Evolutionary conservation across 345 rosid species (phyloP).

Genomic region (Firmiana major): DNA sequence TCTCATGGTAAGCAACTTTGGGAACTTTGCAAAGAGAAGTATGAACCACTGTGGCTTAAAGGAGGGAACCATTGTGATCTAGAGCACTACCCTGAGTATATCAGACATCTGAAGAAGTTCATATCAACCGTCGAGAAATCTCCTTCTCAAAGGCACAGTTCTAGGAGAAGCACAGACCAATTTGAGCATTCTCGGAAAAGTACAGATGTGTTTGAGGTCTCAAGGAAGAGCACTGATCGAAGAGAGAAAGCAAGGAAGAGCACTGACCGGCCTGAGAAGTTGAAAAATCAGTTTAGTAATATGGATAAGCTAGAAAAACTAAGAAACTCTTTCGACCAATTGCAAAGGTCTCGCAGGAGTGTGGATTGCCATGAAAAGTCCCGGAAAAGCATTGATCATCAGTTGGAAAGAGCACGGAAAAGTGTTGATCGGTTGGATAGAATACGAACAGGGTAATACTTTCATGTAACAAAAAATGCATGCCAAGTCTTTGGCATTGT

Average conservation of each 20-base stretch:
- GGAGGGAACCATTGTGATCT: conserved; percentile 92
- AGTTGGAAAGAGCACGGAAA: conserved; percentile 72
- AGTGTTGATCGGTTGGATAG: conserved; percentile 89
- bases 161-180: conserved; percentile 60
- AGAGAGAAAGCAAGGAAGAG: conserved; percentile 90
- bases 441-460: conserved; percentile 48
- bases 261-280: conserved; percentile 67
- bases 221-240: conserved; percentile 78
- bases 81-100: conserved; percentile 79
- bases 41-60: conserved; percentile 92
- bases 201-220: conserved; percentile 55
- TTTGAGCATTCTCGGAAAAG: conserved; percentile 55
- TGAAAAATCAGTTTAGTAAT: conserved; percentile 45
- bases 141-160: conserved; percentile 58
- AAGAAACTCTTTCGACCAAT: conserved; percentile 54
- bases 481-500: conserved; percentile 17
- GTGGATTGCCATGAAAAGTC: conserved; percentile 90
- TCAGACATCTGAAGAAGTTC: conserved; percentile 92
- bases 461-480: background rate
- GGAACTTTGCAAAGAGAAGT: conserved; percentile 88
- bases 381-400: conserved; percentile 67
- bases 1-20: conserved; percentile 95
- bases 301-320: conserved; percentile 53
- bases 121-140: conserved; percentile 79
- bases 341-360: conserved; percentile 82